These are phyloP conservation scores for Suillus subaureus DNA, from an alignment of 768 basidiomycete species.

Conservation along the genomic window DNA sequence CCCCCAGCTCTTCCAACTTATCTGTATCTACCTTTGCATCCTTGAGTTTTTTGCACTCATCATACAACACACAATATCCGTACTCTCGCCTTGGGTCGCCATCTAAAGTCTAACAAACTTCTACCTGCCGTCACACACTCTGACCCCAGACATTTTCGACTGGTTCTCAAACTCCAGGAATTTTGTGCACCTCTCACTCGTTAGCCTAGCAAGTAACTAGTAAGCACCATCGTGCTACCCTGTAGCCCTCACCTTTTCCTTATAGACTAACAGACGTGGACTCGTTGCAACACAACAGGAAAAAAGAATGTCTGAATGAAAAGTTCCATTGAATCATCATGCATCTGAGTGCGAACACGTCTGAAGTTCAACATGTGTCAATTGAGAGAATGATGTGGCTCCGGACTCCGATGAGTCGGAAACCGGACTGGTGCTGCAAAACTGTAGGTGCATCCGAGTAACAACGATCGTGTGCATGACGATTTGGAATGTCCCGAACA, in stretches of 20 bases:
- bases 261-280: background rate
- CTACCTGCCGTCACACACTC: too few relatives aligned
- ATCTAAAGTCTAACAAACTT: too few relatives aligned
- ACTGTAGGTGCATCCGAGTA: conserved; percentile 1
- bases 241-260: background rate
- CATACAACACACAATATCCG: conserved; percentile 45
- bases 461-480: background rate
- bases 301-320: background rate
- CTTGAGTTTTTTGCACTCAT: conserved; percentile 30
- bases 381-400: background rate
- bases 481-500: background rate
- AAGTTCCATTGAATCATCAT: background rate
- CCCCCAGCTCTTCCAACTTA: conserved; percentile 54
- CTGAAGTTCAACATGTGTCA: background rate
- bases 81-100: conserved; percentile 32
- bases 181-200: background rate
- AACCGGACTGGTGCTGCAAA: background rate
- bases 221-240: too few relatives aligned
- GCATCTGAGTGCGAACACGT: background rate
- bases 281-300: background rate
- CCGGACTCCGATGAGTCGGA: background rate
- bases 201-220: background rate
- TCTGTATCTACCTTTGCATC: conserved; percentile 36
- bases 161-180: background rate
- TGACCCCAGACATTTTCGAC: too few relatives aligned